phyloP scores from a whole-genome alignment of 1,284 basidiomycete genomes.

The Heliocybe sulcata region DNA sequence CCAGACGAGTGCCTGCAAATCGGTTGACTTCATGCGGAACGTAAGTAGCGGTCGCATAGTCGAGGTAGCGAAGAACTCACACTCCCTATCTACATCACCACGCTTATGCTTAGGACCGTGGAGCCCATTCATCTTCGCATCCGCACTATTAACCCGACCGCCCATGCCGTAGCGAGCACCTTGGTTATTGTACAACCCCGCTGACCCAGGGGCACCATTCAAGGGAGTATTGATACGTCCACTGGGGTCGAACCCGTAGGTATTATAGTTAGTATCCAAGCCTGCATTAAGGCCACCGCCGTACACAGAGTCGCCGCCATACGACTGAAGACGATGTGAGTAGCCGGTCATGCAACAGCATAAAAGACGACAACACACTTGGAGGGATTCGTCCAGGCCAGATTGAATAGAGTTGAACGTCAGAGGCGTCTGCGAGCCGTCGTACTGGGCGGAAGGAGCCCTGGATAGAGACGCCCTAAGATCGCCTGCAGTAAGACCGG shows the following conservation, averaged over 20 bases:
- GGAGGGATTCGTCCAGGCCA: constrained; percentile 42
- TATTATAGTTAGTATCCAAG: constrained; percentile 49
- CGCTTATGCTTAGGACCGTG: constrained; percentile 92
- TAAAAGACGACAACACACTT: constrained; percentile 28
- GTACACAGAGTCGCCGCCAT: constrained; percentile 55
- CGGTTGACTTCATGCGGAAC: constrained; percentile 68
- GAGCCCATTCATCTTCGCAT: constrained; percentile 80
- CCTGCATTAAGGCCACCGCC: constrained; percentile 33
- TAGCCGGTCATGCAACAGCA: no score
- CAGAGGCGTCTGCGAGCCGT: constrained; percentile 28
- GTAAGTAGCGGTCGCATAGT: constrained; percentile 3
- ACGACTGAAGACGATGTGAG: constrained; percentile 29
- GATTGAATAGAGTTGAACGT: constrained; percentile 46
- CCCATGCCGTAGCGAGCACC: constrained; percentile 70
- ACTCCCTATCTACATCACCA: constrained; percentile 88
- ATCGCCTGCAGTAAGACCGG: constrained; percentile 32
- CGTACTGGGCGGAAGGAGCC: constrained; percentile 51
- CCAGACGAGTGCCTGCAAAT: constrained; percentile 90
- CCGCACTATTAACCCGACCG: constrained; percentile 38
- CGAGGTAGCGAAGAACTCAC: constrained; percentile 26
- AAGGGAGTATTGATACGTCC: constrained; percentile 28
- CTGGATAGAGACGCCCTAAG: constrained; percentile 67
- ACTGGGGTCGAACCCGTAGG: constrained; percentile 57
- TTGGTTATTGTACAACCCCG: constrained; percentile 75
- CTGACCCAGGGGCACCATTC: constrained; percentile 62